Conservation (phyloP, 306 rosid species). For the Biancaea sappan region DNA sequence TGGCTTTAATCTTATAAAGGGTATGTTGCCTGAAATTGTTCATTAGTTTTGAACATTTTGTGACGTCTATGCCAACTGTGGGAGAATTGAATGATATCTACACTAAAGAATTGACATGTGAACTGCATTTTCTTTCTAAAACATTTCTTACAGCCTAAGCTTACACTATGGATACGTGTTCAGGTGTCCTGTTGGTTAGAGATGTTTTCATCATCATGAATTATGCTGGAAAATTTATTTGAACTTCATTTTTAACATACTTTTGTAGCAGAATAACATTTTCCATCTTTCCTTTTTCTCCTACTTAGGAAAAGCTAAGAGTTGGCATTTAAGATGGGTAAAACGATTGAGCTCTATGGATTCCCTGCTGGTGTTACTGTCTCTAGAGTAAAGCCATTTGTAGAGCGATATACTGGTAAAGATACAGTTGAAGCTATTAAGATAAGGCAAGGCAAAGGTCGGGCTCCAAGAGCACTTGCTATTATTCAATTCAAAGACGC, state of each 20-base stretch:
- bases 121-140: conserved; percentile 2
- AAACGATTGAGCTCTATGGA: conserved; percentile 67
- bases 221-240: conserved; percentile 11
- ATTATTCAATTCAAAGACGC: conserved; percentile 58
- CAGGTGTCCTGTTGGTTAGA: neutral
- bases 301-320: conserved; percentile 30
- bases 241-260: conserved; percentile 4
- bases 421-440: conserved; percentile 61
- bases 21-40: neutral
- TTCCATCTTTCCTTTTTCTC: neutral
- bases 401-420: conserved; percentile 59
- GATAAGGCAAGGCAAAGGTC: conserved; percentile 43
- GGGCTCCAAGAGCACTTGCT: conserved; percentile 48
- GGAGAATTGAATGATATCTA: neutral
- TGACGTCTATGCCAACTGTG: neutral
- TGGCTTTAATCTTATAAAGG: neutral
- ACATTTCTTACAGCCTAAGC: neutral
- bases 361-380: conserved; percentile 46
- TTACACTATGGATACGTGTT: neutral
- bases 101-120: neutral
- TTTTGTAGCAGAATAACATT: neutral
- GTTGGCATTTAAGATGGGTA: conserved; percentile 49
- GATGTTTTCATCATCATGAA: neutral
- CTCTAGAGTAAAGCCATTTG: conserved; percentile 34
- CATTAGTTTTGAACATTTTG: neutral